Evolutionary conservation across 306 rosid species (phyloP).

Genomic region (Acacia acuminata): DNA sequence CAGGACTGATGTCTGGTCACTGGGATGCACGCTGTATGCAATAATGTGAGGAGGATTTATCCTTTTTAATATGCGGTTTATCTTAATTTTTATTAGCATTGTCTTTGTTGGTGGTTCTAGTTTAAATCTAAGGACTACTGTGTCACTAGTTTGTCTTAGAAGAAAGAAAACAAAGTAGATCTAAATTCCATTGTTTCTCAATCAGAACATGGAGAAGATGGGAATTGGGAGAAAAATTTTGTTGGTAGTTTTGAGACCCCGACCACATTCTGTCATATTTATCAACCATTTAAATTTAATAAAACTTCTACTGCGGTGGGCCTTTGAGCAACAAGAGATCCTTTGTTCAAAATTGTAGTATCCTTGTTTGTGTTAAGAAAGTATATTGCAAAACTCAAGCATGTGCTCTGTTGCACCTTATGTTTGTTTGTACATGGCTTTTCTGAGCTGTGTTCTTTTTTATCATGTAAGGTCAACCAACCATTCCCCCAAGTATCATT

Average conservation of each 20-base stretch:
- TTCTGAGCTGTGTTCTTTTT: conserved; percentile 16
- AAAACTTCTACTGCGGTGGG: neutral
- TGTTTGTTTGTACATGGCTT: neutral
- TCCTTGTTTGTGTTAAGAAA: conserved; percentile 1
- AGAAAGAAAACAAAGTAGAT: neutral
- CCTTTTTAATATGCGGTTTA: conserved; percentile 15
- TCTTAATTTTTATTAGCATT: conserved; percentile 3
- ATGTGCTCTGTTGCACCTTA: neutral
- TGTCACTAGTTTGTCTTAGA: neutral
- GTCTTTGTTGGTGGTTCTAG: neutral
- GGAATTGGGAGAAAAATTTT: neutral
- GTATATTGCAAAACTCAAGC: neutral
- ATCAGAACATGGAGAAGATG: neutral
- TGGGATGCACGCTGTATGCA: conserved; percentile 97
- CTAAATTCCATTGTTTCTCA: neutral
- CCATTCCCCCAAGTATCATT: conserved; percentile 1
- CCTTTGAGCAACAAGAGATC: neutral
- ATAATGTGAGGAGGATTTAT: conserved; percentile 76
- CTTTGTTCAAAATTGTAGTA: conserved; percentile 1
- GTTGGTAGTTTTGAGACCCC: neutral
- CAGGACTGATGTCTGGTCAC: conserved; percentile 96
- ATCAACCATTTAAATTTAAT: neutral
- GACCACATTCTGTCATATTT: neutral
- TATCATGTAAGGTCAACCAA: conserved; percentile 8
- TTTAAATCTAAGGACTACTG: neutral